Conservation (phyloP, 2,329 filamentous ascomycete genomes). For the Alternaria sp. region DNA sequence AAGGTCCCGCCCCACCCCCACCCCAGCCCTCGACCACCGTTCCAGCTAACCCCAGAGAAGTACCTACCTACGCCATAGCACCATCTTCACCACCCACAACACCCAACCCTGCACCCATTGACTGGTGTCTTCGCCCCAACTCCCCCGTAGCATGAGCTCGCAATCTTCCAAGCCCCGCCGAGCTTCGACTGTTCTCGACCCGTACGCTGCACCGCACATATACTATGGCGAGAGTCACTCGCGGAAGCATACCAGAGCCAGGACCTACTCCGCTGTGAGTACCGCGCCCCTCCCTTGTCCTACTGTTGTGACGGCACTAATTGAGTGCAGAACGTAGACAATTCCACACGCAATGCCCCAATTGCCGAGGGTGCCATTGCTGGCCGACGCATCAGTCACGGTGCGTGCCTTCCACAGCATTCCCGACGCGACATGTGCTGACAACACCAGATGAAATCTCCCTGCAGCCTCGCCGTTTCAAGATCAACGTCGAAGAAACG, state of each 20-base stretch:
- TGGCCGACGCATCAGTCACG: slow-evolving; percentile 50
- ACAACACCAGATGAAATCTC: slow-evolving; percentile 73
- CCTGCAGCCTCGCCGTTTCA: slow-evolving; percentile 76
- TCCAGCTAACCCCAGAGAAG: slow-evolving; percentile 15
- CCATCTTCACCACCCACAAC: slow-evolving; percentile 26
- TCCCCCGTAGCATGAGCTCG: slow-evolving; percentile 52
- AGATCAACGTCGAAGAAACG: slow-evolving; percentile 86
- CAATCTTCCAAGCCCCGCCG: slow-evolving; percentile 49
- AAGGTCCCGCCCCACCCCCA: slow-evolving; percentile 27
- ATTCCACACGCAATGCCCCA: slow-evolving; percentile 42
- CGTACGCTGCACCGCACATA: slow-evolving; percentile 64
- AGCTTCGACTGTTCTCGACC: slow-evolving; percentile 59
- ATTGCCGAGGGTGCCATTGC: slow-evolving; percentile 35
- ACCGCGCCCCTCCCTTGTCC: not conserved
- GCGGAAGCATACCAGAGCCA: slow-evolving; percentile 57
- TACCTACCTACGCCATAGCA: slow-evolving; percentile 32
- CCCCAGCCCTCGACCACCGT: slow-evolving; percentile 4
- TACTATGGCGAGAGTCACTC: slow-evolving; percentile 66
- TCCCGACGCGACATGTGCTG: slow-evolving; percentile 14
- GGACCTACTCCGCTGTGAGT: slow-evolving; percentile 66
- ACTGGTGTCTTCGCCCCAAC: slow-evolving; percentile 23
- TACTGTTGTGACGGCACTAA: slow-evolving; percentile 18
- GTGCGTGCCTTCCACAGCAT: slow-evolving; percentile 29
- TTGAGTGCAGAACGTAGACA: slow-evolving; percentile 38
- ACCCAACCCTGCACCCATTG: slow-evolving; percentile 15